Conservation (phyloP, 495 filamentous ascomycete species). For the Parathielavia appendiculata region DNA sequence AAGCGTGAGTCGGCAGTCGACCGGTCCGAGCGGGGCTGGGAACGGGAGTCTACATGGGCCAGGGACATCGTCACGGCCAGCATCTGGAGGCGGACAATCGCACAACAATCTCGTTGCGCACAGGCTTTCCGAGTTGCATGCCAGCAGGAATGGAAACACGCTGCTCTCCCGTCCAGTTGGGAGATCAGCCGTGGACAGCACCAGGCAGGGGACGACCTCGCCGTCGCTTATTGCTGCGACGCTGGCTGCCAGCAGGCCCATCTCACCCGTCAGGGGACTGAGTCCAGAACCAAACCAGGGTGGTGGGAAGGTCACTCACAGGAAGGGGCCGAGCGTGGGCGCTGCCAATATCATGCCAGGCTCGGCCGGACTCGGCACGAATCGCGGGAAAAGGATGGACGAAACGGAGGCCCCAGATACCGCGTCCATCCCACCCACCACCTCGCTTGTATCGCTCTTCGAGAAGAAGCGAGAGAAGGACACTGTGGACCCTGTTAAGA, state of each 20-base stretch:
- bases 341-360: conserved; percentile 26
- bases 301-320: conserved; percentile 8
- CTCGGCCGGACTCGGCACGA: conserved; percentile 25
- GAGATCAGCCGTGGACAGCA: conserved; percentile 13
- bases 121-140: conserved; percentile 15
- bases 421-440: conserved; percentile 52
- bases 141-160: conserved; percentile 2
- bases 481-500: conserved; percentile 38
- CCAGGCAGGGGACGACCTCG: conserved; percentile 25
- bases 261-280: conserved; percentile 25
- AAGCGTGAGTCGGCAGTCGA: conserved; percentile 13
- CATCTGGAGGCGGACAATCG: not conserved
- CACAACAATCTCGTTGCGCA: conserved; percentile 9
- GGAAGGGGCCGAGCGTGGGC: conserved; percentile 25
- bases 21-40: conserved; percentile 13
- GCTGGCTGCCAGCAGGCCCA: conserved; percentile 50
- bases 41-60: conserved; percentile 2
- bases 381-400: conserved; percentile 20
- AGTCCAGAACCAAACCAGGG: conserved; percentile 29
- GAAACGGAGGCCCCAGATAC: conserved; percentile 39
- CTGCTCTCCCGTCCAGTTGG: conserved; percentile 18
- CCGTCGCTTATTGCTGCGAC: conserved; percentile 53
- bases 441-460: conserved; percentile 56
- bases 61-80: no score
- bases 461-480: conserved; percentile 39